A percentile compares a stretch with the other conserved stretches of the same genome.
These are phyloP conservation scores for Apiospora pterosperma DNA, from an alignment of 2,329 filamentous ascomycete species.

Conservation along the genomic window DNA sequence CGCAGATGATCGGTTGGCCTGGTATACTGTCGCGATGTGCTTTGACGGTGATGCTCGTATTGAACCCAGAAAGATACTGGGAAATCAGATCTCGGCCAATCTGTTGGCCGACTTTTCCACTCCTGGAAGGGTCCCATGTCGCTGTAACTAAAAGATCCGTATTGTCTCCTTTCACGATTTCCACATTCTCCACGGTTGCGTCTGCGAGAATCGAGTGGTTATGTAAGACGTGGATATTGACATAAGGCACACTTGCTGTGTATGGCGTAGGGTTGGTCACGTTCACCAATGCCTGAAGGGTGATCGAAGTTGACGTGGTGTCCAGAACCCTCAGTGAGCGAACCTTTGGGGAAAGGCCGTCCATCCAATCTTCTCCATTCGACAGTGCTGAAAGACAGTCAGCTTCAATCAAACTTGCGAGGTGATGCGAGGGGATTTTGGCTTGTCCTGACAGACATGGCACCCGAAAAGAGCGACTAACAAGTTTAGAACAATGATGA, in stretches of 20 bases:
- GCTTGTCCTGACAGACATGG: conserved; percentile 17
- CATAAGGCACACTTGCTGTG: conserved; percentile 74
- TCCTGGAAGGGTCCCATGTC: conserved; percentile 69
- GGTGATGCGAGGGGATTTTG: conserved; percentile 12
- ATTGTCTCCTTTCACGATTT: conserved; percentile 68
- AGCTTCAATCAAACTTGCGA: conserved; percentile 21
- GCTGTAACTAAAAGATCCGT: conserved; percentile 64
- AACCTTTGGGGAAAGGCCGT: conserved; percentile 57
- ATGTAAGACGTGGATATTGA: conserved; percentile 71
- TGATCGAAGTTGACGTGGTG: conserved; percentile 68
- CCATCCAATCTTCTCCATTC: conserved; percentile 49
- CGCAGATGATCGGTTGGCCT: conserved; percentile 65
- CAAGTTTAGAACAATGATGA: conserved; percentile 43
- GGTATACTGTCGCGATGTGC: conserved; percentile 73
- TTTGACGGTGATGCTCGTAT: conserved; percentile 74
- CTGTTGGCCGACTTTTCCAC: conserved; percentile 57
- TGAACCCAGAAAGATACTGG: conserved; percentile 82
- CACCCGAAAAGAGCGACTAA: conserved; percentile 30
- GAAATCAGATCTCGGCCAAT: conserved; percentile 74
- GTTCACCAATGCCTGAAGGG: conserved; percentile 70
- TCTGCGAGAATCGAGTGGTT: conserved; percentile 76
- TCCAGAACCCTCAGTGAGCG: conserved; percentile 69
- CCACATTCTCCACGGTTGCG: conserved; percentile 62
- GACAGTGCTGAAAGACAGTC: conserved; percentile 52
- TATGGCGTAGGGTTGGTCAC: conserved; percentile 90